Base-by-base conservation (phyloP, 148 eudicot species). In the Rhododendron griersonianum region DNA sequence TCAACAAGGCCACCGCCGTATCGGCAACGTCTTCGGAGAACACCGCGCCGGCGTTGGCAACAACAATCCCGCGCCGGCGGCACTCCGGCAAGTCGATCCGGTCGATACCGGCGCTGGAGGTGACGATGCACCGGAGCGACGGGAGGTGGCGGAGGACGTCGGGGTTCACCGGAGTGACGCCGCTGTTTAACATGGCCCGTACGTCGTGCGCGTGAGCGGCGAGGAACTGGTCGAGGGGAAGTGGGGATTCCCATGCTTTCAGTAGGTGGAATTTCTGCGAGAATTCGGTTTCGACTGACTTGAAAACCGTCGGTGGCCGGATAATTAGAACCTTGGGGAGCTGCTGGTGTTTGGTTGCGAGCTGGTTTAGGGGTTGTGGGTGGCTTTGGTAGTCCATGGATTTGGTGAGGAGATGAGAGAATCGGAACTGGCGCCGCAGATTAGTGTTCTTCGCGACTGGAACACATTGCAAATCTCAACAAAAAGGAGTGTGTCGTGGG, bases 21-120 rank as follows among this genome's bases (percentile, higher is more conserved):
- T 96, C 98, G n/a, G 99, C 99, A 33, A 92, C 92, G 77, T 92
- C 97, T 3, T 65, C 85, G 25, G 96, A 84, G 82, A 85, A 91
- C n/a, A 92, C 44, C 3, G 53, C 57, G 28, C 90, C 84, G 25
- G 92, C 88, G 78, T 90, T 87, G 10, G 97, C 91, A 8, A 96
- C 87, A 50, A 90, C 15, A 39, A 96, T 89, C 1, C 92, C 91
- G 3, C 94, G 93, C 81, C 95, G 94, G 86, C 93, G 92, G 82
- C 98, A 96, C 89, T 95, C 98, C 30, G 37, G 45, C 51, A 96
- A 87, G 83, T 96, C 97, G 69, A 96, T 90, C 83, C 86, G 91
- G 81, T 96, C 80, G 61, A 92, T 65, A 41, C 98, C 99, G 53
- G 89, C 93, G 85, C 94, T 86, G 86, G 94, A 83, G 83, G 95